Base-by-base conservation (phyloP, 1,284 basidiomycete species). In the Trichosporon inkin region DNA sequence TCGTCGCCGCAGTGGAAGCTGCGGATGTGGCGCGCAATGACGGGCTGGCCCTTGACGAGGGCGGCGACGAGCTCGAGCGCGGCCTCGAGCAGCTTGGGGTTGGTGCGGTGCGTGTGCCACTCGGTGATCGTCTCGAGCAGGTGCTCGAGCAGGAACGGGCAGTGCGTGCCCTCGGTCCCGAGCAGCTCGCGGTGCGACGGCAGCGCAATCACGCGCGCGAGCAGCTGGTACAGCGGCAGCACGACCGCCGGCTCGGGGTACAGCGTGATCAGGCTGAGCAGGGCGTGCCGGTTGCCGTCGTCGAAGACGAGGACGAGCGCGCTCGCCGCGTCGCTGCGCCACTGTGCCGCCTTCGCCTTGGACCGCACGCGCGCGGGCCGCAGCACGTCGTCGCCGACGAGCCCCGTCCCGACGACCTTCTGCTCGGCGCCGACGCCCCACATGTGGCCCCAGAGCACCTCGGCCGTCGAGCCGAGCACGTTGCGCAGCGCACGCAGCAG, bases 11-110 rank as follows among this genome's bases (percentile, higher is more conserved):
- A 44, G 16, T 60, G 49, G 68, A 67, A 76, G 19, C 53, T 37
- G 8, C 68, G 62, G 1, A 73, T 58, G 13, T 56, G 32, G 2
- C 40, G 52, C 10, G 71, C 69, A 8, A 74, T 56, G 4, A 40
- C 53, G 7, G 80, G 70, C 62, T 87, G 88, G 60, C 89, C 89
- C 67, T 85, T 85, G 16, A 84, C 81, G 10, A 92, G 74, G 0
- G 87, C 81, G 1, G 86, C 86, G n/a, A 92, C 77, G 0, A 88
- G 87, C 20, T 80, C 81, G 6, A 92, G 74, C 0, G 82, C 84
- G 0, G 87, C 86, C 75, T 90, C 89, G 68, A 89, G 85, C 2
- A 85, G 72, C 84, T 90, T 62, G 7, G 57, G 61, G 53, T 71
- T 79, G 78, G 2, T 79, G 72, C 60, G 71, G 72, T 16, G 75